Base-by-base conservation (phyloP, 192 early-diverging fungal species). In the Lobosporangium transversale region DNA sequence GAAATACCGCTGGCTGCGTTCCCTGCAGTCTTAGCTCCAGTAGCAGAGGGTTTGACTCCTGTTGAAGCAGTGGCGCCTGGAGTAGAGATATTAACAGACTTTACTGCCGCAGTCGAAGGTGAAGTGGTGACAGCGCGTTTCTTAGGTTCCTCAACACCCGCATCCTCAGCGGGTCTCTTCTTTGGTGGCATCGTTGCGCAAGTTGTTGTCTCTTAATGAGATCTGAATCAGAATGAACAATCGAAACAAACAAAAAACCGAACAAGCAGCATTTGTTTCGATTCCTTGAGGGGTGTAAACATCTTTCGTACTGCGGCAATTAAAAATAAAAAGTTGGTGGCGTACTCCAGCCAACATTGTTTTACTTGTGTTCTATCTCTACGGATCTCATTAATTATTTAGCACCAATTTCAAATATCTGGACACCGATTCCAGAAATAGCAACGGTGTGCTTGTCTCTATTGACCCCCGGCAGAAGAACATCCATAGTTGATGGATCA, bases 401-500 rank as follows among this genome's bases (percentile, higher is more conserved):
- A n/a, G 11, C 12, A 2, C 59, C 21, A 14, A 79, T 33, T 27
- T 82, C 54, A 62, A 89, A 80, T 27, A 85, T 52, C 53, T 91
- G 80, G 40, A 87, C 61, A n/a, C 89, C 89, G 62, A 89, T 86
- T 24, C 89, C 89, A 3, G 78, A 76, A 36, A 89, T 79, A 8
- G 80, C 78, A 20, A 81, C 53, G 21, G 55, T 30, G 2, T 71
- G 32, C 20, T 70, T 65, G 1, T 27, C 8, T 24, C 37, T 40
- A 10, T 24, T 54, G 53, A 70, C 71, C 36, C 52, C 53, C 17
- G 49, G 47, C 18, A 49, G 12, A 7, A 79, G 42, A 21, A 78
- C 48, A 60, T 80, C 79, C 81, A 91, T 86, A 8, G 86, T 83
- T 1, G 86, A 88, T 1, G 89, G 85, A 68, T 93, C 90, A 23